Evolutionary conservation across 2,329 filamentous ascomycete species (phyloP).

Genomic region (Penicillium sp.): DNA sequence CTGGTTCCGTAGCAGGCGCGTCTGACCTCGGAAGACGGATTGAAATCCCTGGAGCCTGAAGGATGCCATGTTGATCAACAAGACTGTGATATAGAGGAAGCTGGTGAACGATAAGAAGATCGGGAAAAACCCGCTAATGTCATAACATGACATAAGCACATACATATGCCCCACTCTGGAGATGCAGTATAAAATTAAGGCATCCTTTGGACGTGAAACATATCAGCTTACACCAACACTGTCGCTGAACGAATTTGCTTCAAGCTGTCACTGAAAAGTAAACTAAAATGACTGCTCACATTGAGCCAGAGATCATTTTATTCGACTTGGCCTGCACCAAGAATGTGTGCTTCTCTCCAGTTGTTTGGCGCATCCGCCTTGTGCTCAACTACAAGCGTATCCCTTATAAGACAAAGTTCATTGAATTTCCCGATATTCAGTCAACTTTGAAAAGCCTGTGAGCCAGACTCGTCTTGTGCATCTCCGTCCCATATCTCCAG

Average conservation of each 20-base stretch:
- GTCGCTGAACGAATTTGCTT: too few relatives aligned
- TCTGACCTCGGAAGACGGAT: slow-evolving; percentile 39
- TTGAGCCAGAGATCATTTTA: slow-evolving; percentile 38
- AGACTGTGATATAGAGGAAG: not conserved
- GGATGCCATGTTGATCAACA: slow-evolving; percentile 46
- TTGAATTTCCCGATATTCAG: slow-evolving; percentile 47
- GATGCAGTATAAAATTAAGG: not conserved
- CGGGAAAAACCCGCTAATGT: not conserved
- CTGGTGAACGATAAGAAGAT: not conserved
- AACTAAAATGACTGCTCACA: not conserved
- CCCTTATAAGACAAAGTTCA: slow-evolving; percentile 42
- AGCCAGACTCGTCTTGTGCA: slow-evolving; percentile 10
- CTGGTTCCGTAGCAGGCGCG: slow-evolving; percentile 29
- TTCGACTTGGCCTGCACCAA: slow-evolving; percentile 45
- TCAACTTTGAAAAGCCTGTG: slow-evolving; percentile 42
- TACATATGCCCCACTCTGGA: too few relatives aligned
- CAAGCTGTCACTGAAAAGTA: too few relatives aligned
- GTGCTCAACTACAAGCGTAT: slow-evolving; percentile 47
- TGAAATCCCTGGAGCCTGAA: slow-evolving; percentile 51
- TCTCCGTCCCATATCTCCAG: too few relatives aligned
- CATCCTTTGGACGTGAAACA: not conserved
- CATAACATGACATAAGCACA: not conserved
- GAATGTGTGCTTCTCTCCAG: slow-evolving; percentile 43
- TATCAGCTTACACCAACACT: too few relatives aligned
- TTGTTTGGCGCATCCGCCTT: slow-evolving; percentile 45